These are phyloP conservation scores for Leishmania aethiopica DNA, from an alignment of 208 protist species.

Conservation along the genomic window DNA sequence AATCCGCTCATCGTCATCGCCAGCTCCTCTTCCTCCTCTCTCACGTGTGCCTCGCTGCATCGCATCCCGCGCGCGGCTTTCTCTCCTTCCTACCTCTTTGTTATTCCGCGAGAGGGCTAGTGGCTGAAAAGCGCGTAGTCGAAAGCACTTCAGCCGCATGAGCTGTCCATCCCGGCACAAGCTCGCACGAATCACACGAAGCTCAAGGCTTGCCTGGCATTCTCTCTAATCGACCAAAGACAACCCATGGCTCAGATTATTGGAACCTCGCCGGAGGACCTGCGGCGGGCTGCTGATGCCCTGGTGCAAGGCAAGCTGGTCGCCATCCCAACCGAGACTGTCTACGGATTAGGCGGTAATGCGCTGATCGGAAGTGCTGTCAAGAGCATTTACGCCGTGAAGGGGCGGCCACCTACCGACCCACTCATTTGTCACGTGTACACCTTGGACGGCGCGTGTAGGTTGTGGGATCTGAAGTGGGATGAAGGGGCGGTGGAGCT, in stretches of 20 bases:
- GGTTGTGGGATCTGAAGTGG: conserved; percentile 63
- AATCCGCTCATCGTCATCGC: background rate
- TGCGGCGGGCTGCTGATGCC: conserved; percentile 55
- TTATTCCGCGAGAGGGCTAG: background rate
- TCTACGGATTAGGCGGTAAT: conserved; percentile 98
- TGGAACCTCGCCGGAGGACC: conserved; percentile 37
- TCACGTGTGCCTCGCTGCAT: background rate
- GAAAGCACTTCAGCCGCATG: background rate
- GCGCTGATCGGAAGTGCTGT: conserved; percentile 88
- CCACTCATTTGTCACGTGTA: conserved; percentile 97
- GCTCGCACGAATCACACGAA: background rate
- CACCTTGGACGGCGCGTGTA: conserved; percentile 53
- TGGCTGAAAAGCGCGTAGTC: background rate
- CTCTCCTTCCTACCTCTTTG: background rate
- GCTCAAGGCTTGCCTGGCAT: background rate
- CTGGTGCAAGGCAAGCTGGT: conserved; percentile 83
- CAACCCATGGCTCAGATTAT: conserved; percentile 57
- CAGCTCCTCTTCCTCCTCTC: background rate
- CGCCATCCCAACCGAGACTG: conserved; percentile 98
- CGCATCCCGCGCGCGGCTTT: background rate
- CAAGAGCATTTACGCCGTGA: conserved; percentile 94
- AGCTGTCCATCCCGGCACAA: background rate
- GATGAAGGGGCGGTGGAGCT: conserved; percentile 50
- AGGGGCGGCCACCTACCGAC: conserved; percentile 95
- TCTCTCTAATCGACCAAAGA: background rate